Evolutionary conservation across 768 basidiomycete species (phyloP), one percentile per base, ranked within the genome.

Genomic region (Trametes meyenii): DNA sequence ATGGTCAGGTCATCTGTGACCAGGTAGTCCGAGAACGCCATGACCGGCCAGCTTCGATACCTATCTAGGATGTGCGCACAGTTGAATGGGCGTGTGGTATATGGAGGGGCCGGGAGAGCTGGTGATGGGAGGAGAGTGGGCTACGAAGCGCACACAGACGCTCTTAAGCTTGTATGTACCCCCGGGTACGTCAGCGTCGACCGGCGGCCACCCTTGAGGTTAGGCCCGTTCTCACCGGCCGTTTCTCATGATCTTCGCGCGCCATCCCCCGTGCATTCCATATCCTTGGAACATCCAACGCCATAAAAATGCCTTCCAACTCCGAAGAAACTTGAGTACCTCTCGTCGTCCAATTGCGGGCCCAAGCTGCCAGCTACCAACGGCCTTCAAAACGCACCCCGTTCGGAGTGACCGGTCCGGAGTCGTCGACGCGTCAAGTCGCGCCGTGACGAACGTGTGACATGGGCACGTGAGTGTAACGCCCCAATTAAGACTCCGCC

Each of bases 1-100:
- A 92, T 84, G 36, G 91, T 91, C 56, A 90, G 74, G 76, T 92
- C 91, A 74, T 93, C 89, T 1, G 89, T 90, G 70, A 83, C 83
- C 21, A 92, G 76, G 60, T 85, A 86, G 62, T 88, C 81, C 19
- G 82, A 75, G 23, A 87, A 57, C 3, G 73, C 71, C 75, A 80
- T 77, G 50, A 69, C 45, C 17, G 58, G 29, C 44, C 24, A 24
- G 19, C 5, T 8, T 6, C 7, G 45, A 46, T 4, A 5, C 8
- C 10, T 24, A 11, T 8, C 24, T 12, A 46, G 14, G 2, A 46
- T 5, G 45, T 21, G 21, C 7, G 45, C n/a, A 44, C 21, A 2
- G 21, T 44, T 17, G 8, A 17, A 44, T 12, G n/a, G 21, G 45
- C 21, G 45, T 21, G 5, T 5, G 43, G 8, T 21, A 5, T 8